Base-by-base conservation (phyloP, 176 grass and related monocot genomes). In the Calamus simplicifolius region DNA sequence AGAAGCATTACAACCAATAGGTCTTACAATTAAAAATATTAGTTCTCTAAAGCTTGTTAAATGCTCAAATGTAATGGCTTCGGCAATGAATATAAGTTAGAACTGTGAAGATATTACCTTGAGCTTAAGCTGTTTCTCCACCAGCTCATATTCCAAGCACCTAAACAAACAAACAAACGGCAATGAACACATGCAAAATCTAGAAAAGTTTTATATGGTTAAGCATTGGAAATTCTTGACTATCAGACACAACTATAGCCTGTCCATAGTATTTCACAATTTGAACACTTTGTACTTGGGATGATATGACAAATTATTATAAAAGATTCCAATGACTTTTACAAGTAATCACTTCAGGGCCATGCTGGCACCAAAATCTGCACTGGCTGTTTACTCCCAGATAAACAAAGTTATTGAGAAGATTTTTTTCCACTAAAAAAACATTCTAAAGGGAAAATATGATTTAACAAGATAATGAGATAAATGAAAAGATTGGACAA, bases 61-160 rank as follows among this genome's bases (percentile, higher is more conserved):
- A 35, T 73, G 58, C 16, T 19, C 6, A 66, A 52, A 62, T 52
- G 49, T 35, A 31, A 23, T n/a, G 55, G 25, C 29, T 59, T 16
- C 16, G 17, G 54, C 28, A 69, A 49, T 43, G 35, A 50, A 26
- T 31, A 4, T 49, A 69, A 13, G 27, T 52, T 57, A 59, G 29
- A 70, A 38, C n/a, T 19, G 35, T 49, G 80, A 57, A 58, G 62
- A 56, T 49, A 49, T 66, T 68, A 89, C 85, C 85, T 89, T 89
- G 16, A 66, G 43, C 15, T 61, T 59, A 83, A 89, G 85, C 29
- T 80, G 72, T 63, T 89, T 83, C 72, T 80, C 72, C 57, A 80
- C 80, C 54, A 66, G 73, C 73, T 89, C 69, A 0, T 69, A 80
- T 5, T 67, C 72, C 51, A 59, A 73, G 69, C 80, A 84, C 69